phyloP scores from a whole-genome alignment of 2,329 filamentous ascomycete genomes.

The Clonostachys rhizophaga region DNA sequence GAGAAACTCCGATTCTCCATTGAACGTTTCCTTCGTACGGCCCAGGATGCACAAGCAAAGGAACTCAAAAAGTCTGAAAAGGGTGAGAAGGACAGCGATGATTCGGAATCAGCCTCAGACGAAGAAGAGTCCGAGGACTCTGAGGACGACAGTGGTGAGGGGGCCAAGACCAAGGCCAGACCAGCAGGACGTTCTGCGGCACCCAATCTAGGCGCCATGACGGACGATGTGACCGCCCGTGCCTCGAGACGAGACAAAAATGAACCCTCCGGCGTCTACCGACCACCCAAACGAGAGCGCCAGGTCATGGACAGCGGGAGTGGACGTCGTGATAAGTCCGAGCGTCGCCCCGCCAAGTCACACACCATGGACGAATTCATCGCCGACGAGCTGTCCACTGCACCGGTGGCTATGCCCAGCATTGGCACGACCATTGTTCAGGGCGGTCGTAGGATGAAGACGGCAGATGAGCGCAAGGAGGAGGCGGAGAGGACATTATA shows the following conservation, averaged over 20 bases:
- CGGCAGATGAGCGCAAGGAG: conserved; percentile 66
- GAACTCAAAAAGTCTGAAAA: conserved; percentile 16
- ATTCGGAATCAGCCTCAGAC: conserved; percentile 15
- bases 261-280: conserved; percentile 68
- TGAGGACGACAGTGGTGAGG: background rate
- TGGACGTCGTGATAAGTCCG: conserved; percentile 52
- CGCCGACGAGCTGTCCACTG: conserved; percentile 73
- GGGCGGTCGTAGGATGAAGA: conserved; percentile 76
- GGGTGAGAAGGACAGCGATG: conserved; percentile 10
- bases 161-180: conserved; percentile 1
- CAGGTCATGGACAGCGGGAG: conserved; percentile 75
- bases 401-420: conserved; percentile 79
- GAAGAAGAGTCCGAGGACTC: conserved; percentile 2
- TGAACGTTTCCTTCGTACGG: conserved; percentile 86
- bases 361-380: conserved; percentile 91
- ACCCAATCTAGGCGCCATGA: conserved; percentile 21
- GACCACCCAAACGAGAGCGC: conserved; percentile 82
- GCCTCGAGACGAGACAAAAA: conserved; percentile 18
- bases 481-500: conserved; percentile 80
- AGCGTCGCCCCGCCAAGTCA: conserved; percentile 65
- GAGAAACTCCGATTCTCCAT: conserved; percentile 91
- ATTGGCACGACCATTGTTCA: conserved; percentile 86
- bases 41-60: conserved; percentile 59
- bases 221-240: conserved; percentile 22
- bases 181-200: conserved; percentile 13